Conservation (phyloP, 305 asterid genomes). For the Fraxinus velutina region DNA sequence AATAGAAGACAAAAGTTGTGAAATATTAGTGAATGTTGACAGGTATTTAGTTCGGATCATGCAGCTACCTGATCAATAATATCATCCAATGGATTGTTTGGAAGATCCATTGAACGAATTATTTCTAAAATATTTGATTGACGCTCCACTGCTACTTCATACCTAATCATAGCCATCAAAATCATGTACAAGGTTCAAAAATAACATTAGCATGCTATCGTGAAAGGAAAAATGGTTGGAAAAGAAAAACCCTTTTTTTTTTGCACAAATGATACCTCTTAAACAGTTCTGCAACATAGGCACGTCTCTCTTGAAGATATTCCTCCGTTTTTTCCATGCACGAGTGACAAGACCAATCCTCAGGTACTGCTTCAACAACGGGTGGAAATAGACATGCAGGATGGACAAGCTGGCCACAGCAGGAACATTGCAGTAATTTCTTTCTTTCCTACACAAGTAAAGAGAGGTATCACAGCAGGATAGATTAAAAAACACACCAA, state of each 20-base stretch:
- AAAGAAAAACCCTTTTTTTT: not conserved
- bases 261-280: constrained; percentile 50
- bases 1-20: constrained; percentile 12
- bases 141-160: constrained; percentile 78
- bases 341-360: constrained; percentile 85
- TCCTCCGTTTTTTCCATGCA: constrained; percentile 93
- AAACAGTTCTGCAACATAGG: constrained; percentile 62
- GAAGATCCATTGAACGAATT: constrained; percentile 89
- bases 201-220: not conserved
- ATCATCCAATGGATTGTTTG: constrained; percentile 97
- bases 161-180: constrained; percentile 16
- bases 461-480: constrained; percentile 13
- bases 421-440: constrained; percentile 87
- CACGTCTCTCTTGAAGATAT: constrained; percentile 72
- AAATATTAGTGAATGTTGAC: constrained; percentile 2
- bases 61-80: constrained; percentile 83
- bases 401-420: constrained; percentile 82
- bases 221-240: not conserved
- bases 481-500: not conserved
- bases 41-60: constrained; percentile 7
- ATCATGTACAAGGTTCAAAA: constrained; percentile 8
- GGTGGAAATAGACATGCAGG: constrained; percentile 84
- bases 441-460: constrained; percentile 68
- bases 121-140: constrained; percentile 64
- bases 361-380: constrained; percentile 52